These are phyloP conservation scores for Ballota nigra DNA, from an alignment of 257 asterid genomes.

Conservation along the genomic window DNA sequence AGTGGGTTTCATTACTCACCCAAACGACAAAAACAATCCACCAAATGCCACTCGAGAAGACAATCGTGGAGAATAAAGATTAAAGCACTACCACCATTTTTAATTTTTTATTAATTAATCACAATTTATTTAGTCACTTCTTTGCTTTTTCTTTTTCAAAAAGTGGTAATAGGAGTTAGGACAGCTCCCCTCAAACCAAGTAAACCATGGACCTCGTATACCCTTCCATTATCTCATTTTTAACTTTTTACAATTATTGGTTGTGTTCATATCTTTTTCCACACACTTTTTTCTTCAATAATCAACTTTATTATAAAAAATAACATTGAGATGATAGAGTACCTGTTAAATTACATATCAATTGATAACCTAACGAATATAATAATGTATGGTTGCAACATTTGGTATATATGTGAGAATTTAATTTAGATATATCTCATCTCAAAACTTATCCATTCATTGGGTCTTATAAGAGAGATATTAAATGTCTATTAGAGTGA, in stretches of 20 bases:
- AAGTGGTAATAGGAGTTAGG: slow-evolving; percentile 35
- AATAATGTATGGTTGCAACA: neutral
- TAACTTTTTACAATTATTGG: slow-evolving; percentile 23
- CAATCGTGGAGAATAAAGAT: slow-evolving; percentile 61
- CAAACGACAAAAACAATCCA: slow-evolving; percentile 44
- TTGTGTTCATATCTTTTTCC: neutral
- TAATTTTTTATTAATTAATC: slow-evolving; percentile 9
- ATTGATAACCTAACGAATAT: neutral
- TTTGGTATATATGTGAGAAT: neutral
- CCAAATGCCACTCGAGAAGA: slow-evolving; percentile 65
- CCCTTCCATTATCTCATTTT: slow-evolving; percentile 18
- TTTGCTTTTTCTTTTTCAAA: slow-evolving; percentile 20
- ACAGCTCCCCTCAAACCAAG: slow-evolving; percentile 19
- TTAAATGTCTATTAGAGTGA: too few relatives aligned
- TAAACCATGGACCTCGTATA: slow-evolving; percentile 20
- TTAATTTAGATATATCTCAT: too few relatives aligned
- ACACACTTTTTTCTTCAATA: slow-evolving; percentile 4
- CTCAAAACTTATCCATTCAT: too few relatives aligned
- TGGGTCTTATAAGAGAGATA: too few relatives aligned
- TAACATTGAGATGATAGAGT: neutral
- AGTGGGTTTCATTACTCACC: slow-evolving; percentile 36
- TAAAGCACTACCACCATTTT: slow-evolving; percentile 43
- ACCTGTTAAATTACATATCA: neutral
- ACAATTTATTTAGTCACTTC: neutral
- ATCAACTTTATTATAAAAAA: slow-evolving; percentile 4